Conservation (phyloP, 179 eudicot genomes). For the Heliamphora pulchella region DNA sequence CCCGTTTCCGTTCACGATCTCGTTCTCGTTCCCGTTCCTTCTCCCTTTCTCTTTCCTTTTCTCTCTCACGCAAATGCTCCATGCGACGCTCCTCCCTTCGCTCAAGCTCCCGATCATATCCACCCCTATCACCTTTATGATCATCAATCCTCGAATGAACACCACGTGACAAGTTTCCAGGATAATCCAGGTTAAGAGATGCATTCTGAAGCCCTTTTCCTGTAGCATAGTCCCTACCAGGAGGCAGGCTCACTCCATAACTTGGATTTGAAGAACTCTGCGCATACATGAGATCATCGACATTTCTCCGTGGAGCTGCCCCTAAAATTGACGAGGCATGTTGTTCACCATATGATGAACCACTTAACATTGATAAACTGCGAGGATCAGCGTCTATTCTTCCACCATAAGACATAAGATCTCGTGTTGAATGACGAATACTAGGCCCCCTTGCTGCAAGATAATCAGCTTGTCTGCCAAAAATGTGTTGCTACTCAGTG, state of each 20-base stretch:
- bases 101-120: conserved; percentile 57
- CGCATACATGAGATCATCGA: conserved; percentile 58
- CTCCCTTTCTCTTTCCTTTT: conserved; percentile 60
- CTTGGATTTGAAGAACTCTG: conserved; percentile 79
- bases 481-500: conserved; percentile 71
- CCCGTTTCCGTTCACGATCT: conserved; percentile 43
- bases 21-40: conserved; percentile 58
- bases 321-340: conserved; percentile 83
- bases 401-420: conserved; percentile 63
- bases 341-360: conserved; percentile 60
- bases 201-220: conserved; percentile 81
- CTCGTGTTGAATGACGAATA: conserved; percentile 61
- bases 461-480: conserved; percentile 99
- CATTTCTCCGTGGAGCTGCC: conserved; percentile 72
- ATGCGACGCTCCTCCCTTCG: conserved; percentile 68
- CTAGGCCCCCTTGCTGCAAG: conserved; percentile 67
- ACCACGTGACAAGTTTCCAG: conserved; percentile 46
- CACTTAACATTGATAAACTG: conserved; percentile 37
- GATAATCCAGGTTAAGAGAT: conserved; percentile 58
- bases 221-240: conserved; percentile 88
- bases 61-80: conserved; percentile 61
- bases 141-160: conserved; percentile 61
- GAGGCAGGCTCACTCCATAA: conserved; percentile 96
- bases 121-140: conserved; percentile 44
- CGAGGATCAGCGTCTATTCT: conserved; percentile 72